Evolutionary conservation across 1,139 yeast genomes (phyloP).

Genomic region (Kodamaea suecica): DNA sequence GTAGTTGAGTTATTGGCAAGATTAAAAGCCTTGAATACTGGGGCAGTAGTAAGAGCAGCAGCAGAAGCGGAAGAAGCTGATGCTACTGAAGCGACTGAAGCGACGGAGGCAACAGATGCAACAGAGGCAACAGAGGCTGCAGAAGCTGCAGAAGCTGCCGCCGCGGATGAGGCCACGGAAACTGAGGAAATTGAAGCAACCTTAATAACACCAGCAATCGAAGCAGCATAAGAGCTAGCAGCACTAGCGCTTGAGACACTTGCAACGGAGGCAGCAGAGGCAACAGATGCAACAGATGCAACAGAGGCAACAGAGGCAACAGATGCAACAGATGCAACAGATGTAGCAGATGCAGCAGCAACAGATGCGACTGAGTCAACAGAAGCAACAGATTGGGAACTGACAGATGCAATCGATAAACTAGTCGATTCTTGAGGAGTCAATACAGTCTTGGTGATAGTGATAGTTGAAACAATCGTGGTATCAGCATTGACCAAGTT

Average conservation of each 20-base stretch:
- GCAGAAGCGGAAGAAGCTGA: constrained; percentile 13
- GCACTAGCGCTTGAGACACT: constrained; percentile 14
- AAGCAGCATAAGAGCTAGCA: constrained; percentile 13
- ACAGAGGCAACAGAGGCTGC: constrained; percentile 13
- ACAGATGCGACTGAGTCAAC: constrained; percentile 13
- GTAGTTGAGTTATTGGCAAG: constrained; percentile 32
- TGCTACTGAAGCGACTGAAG: constrained; percentile 18
- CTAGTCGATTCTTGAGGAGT: constrained; percentile 41
- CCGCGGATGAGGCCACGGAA: constrained; percentile 13
- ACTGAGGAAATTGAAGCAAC: constrained; percentile 11
- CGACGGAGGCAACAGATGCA: constrained; percentile 17
- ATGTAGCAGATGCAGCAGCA: constrained; percentile 17
- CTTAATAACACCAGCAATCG: constrained; percentile 4
- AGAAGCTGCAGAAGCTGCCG: constrained; percentile 15
- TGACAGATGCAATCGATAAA: constrained; percentile 18
- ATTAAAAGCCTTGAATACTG: constrained; percentile 37
- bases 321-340: constrained; percentile 18
- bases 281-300: constrained; percentile 16
- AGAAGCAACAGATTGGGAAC: constrained; percentile 7
- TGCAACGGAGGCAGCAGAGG: constrained; percentile 17
- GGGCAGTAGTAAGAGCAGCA: constrained; percentile 17
- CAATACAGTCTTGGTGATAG: constrained; percentile 42
- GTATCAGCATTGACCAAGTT: constrained; percentile 32
- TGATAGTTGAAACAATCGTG: constrained; percentile 40
- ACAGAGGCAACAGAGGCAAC: constrained; percentile 19